Percentiles rank a stretch among this genome's conserved stretches.
Evolutionary conservation across 2,329 filamentous ascomycete species (phyloP).

Genomic region (Calonectria hawksworthii): DNA sequence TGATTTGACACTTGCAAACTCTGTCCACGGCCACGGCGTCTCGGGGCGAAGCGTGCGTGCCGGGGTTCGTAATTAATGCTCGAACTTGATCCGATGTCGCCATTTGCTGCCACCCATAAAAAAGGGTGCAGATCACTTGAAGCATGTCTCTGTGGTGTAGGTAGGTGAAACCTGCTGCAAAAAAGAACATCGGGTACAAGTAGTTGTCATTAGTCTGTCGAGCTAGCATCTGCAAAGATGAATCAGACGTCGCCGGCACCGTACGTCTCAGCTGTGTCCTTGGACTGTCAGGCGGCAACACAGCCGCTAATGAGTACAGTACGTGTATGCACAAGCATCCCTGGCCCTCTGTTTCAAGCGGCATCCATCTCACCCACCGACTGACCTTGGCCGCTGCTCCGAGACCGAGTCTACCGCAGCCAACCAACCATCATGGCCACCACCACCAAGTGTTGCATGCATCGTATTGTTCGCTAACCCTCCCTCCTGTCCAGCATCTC

Average conservation of each 20-base stretch:
- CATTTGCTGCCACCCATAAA: neutral
- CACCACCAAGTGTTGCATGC: constrained; percentile 32
- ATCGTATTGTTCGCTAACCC: constrained; percentile 24
- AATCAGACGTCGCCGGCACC: constrained; percentile 6
- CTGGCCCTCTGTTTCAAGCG: constrained; percentile 27
- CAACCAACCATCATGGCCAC: constrained; percentile 38
- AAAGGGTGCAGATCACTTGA: neutral
- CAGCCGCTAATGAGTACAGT: neutral
- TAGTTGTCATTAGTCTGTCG: neutral
- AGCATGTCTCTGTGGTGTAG: neutral
- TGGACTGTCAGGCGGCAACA: neutral
- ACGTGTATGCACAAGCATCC: constrained; percentile 9
- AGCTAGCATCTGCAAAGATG: constrained; percentile 16
- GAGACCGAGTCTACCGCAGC: constrained; percentile 30
- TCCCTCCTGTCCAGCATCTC: constrained; percentile 25
- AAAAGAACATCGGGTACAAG: constrained; percentile 7
- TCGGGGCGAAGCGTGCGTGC: constrained; percentile 9
- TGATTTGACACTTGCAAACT: constrained; percentile 19
- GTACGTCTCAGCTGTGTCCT: neutral
- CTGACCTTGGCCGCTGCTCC: constrained; percentile 26
- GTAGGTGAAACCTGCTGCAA: constrained; percentile 12
- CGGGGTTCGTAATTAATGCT: constrained; percentile 10
- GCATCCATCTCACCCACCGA: constrained; percentile 33
- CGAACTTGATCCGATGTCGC: constrained; percentile 3
- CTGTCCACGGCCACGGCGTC: constrained; percentile 1